Base-by-base conservation (phyloP, 2,329 filamentous ascomycete species). In the Apiospora arundinis region DNA sequence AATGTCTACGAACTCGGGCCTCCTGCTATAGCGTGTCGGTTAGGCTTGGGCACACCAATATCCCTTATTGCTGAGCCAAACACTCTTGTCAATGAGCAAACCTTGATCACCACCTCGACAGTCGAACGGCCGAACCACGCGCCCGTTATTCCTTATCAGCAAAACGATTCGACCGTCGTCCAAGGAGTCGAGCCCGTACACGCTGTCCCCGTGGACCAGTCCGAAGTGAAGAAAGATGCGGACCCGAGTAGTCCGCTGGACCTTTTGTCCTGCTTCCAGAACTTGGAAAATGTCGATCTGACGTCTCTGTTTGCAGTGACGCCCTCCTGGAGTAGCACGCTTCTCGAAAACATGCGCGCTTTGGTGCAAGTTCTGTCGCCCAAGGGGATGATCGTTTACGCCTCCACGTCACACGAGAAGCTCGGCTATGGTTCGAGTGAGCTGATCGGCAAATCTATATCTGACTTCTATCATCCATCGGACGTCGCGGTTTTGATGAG, bases 321-420 rank as follows among this genome's bases (percentile, higher is more conserved):
- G 49, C 93, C 96, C 75, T 93, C 97, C 46, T 94, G 93, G 91
- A 93, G 97, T 78, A 96, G 95, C 81, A 92, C 97, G 77, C 83
- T 97, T 1, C 85, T 97, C 25, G 95, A 97, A 76, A 97, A 97
- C 76, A 91, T 92, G 0, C 93, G 97, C 78, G 95, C 97, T 77
- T 92, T 97, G 21, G 91, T 97, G 8, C 94, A 97, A 77, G 94
- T 97, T 0, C 83, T 97, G 42, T 97, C 95, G 0, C 86, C 96
- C 48, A 97, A 97, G 77, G 94, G 94, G 0, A 85, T 97, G 2
- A 97, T 97, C 77, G 86, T 97, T 44, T 97, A 97, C 80, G 81
- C 97, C 1, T 97, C 95, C 0, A 94, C 94, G 0, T 93, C 95
- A 0, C 94, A 63, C 32, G 32, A 32, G 42, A 46, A 23, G 1